Evolutionary conservation across 495 filamentous ascomycete genomes (phyloP), one percentile per base, ranked within the genome.

Genomic region (Bryoglossum gracile): DNA sequence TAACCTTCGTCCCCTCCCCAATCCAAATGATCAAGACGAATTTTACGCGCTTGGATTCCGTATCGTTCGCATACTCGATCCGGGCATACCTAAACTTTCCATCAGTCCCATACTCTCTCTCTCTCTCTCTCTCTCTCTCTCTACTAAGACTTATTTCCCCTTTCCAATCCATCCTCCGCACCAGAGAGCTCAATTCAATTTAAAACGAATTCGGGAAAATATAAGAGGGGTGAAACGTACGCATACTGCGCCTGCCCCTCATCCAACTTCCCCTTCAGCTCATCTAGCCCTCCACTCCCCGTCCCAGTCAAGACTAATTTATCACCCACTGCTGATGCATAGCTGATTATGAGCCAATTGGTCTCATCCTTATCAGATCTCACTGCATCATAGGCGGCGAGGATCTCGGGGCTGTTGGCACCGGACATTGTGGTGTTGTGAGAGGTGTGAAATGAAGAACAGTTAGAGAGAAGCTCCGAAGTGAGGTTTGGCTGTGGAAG

Each of bases 1-100:
- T 80, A 24, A 79, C 70, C 56, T 72, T 75, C 1, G 75, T 75
- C 23, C 54, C 40, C 56, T 69, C 62, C 48, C 76, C 76, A 55
- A 77, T 77, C 75, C 75, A 80, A 30, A 78, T 67, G 18, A 80
- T 61, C 11, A 80, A 56, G 4, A 65, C 68, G 54, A 80, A 80
- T 62, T 80, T 80, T 53, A 78, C 69, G n/a, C 76, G 64, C 62
- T 66, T 74, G 58, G 60, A 66, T 64, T 80, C 76, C 42, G 70
- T 70, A 57, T 80, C 76, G 64, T 79, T 78, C 41, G 73, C 74
- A 56, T 79, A 75, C 60, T 78, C 74, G 58, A 80, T 60, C 8
- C 76, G 68, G 45, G 67, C 70, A 58, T 78, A 80, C n/a, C 63
- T 75, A 62, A 77, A 80, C 46, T 73, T 67, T 23, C 74, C 76